Conservation (phyloP, 2,329 filamentous ascomycete species). For the Fusarium euwallaceae region DNA sequence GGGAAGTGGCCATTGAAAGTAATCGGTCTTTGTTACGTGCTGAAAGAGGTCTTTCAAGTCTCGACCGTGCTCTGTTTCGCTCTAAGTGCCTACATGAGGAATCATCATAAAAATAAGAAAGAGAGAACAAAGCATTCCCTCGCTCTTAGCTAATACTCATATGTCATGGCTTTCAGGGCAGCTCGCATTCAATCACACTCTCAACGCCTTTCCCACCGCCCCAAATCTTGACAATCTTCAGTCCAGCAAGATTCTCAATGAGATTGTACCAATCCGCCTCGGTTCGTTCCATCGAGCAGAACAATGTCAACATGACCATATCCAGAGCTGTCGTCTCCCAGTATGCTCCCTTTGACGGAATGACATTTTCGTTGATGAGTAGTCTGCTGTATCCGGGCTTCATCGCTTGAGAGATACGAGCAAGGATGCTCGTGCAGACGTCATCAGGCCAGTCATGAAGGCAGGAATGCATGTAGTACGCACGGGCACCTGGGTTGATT, state of each 20-base stretch:
- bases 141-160: no score
- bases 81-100: not conserved
- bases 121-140: not conserved
- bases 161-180: not conserved
- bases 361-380: not conserved
- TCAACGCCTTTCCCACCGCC: conserved; percentile 22
- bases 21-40: no score
- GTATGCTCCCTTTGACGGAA: not conserved
- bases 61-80: not conserved
- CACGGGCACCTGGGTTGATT: not conserved
- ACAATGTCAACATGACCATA: not conserved
- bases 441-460: not conserved
- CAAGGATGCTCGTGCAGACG: not conserved
- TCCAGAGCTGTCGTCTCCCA: not conserved
- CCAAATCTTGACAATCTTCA: conserved; percentile 41
- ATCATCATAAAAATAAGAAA: not conserved
- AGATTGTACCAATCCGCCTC: conserved; percentile 33
- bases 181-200: conserved; percentile 40
- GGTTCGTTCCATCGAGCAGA: conserved; percentile 35
- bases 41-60: no score
- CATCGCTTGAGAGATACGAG: not conserved
- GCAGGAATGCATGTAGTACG: not conserved
- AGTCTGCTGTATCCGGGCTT: not conserved
- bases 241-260: conserved; percentile 18
- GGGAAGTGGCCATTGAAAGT: no score